Conservation (phyloP, 148 eudicot species). For the Pharnaceum exiguum region DNA sequence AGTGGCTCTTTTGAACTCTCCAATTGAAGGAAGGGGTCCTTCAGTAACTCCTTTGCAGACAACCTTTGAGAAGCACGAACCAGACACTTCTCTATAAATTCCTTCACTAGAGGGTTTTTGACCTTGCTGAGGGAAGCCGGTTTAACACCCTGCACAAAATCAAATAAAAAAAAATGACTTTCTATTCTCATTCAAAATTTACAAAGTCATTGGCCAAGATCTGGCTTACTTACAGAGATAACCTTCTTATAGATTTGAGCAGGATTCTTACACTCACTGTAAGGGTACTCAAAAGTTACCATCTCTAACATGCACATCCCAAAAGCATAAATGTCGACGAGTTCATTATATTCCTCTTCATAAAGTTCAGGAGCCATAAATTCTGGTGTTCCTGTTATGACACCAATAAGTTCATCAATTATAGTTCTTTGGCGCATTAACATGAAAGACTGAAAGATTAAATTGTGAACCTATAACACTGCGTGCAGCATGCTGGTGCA, state of each 20-base stretch:
- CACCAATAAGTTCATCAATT: conserved; percentile 13
- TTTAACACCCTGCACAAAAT: conserved; percentile 56
- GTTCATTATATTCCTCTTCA: conserved; percentile 84
- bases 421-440: neutral
- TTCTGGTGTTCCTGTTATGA: conserved; percentile 67
- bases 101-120: conserved; percentile 49
- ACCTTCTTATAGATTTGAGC: conserved; percentile 89
- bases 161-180: neutral
- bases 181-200: neutral
- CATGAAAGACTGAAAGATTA: neutral
- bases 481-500: conserved; percentile 66
- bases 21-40: conserved; percentile 48
- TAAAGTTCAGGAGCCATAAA: conserved; percentile 97
- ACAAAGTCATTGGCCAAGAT: neutral
- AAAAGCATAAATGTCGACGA: conserved; percentile 83
- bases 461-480: conserved; percentile 68
- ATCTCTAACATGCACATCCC: conserved; percentile 95
- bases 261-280: conserved; percentile 77
- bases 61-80: conserved; percentile 57
- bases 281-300: conserved; percentile 83
- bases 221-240: conserved; percentile 46
- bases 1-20: conserved; percentile 30
- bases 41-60: conserved; percentile 65
- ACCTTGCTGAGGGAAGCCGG: conserved; percentile 77
- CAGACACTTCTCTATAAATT: conserved; percentile 76